Evolutionary conservation across 306 rosid genomes (phyloP).

Genomic region (Quercus gilva): DNA sequence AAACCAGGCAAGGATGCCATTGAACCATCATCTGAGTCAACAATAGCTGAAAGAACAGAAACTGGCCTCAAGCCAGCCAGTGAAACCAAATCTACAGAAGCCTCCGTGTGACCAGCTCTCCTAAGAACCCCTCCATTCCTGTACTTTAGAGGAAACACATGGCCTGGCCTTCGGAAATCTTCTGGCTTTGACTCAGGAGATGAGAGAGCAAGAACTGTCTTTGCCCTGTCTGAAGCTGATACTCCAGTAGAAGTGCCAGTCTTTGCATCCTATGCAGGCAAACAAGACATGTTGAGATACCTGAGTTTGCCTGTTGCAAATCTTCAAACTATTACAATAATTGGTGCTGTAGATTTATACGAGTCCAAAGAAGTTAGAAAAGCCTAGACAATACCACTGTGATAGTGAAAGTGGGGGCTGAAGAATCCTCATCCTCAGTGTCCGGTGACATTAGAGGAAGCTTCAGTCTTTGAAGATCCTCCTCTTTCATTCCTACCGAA

Average conservation of each 20-base stretch:
- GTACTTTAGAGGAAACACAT: conserved; percentile 81
- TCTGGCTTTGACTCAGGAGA: conserved; percentile 54
- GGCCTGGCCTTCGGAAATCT: conserved; percentile 78
- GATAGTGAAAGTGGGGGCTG: conserved; percentile 83
- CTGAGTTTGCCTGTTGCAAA: background rate
- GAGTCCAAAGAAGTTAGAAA: background rate
- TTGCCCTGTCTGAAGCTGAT: conserved; percentile 80
- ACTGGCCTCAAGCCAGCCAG: conserved; percentile 65
- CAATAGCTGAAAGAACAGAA: conserved; percentile 68
- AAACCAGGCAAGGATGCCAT: conserved; percentile 58
- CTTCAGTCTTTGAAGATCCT: conserved; percentile 70
- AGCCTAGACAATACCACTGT: conserved; percentile 55
- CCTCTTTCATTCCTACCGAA: conserved; percentile 77
- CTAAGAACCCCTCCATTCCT: conserved; percentile 80
- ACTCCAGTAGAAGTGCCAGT: conserved; percentile 68
- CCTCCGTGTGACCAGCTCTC: conserved; percentile 88
- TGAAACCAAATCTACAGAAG: conserved; percentile 74
- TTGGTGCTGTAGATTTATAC: background rate
- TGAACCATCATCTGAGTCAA: conserved; percentile 61
- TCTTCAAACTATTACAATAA: background rate
- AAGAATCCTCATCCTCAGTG: conserved; percentile 63
- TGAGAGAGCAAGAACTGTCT: conserved; percentile 61
- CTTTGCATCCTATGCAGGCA: conserved; percentile 62
- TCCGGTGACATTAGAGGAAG: conserved; percentile 84
- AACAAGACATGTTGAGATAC: background rate